Conservation (phyloP, 2,329 filamentous ascomycete genomes). For the Chaetomiaceae sp. region DNA sequence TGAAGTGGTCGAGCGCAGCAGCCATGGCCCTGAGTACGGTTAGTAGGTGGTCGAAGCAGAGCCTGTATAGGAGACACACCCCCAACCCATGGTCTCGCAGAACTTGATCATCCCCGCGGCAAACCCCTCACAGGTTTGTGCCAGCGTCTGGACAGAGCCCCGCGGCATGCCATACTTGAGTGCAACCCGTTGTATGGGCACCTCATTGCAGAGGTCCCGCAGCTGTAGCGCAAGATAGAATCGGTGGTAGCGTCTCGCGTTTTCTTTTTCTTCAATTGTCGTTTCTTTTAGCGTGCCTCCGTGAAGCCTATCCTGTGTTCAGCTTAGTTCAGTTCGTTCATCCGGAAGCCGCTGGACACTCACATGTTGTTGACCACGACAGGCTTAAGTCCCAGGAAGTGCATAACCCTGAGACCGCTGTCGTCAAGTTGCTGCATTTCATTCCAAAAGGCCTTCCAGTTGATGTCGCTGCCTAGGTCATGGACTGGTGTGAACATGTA, state of each 20-base stretch:
- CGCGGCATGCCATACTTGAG: constrained; percentile 66
- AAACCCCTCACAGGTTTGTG: constrained; percentile 73
- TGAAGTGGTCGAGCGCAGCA: constrained; percentile 70
- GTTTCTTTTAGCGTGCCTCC: constrained; percentile 61
- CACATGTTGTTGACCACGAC: constrained; percentile 63
- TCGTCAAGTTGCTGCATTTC: constrained; percentile 68
- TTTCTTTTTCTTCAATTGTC: constrained; percentile 56
- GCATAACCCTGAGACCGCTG: constrained; percentile 64
- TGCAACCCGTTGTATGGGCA: constrained; percentile 65
- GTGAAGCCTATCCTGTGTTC: constrained; percentile 51
- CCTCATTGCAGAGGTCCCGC: constrained; percentile 73
- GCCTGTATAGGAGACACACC: constrained; percentile 40
- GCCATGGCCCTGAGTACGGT: constrained; percentile 55
- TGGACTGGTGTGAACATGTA: constrained; percentile 75
- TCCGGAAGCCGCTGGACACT: not conserved
- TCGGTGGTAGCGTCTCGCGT: constrained; percentile 61
- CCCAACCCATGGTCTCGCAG: constrained; percentile 72
- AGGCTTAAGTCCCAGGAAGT: constrained; percentile 65
- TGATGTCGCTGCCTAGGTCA: constrained; percentile 48
- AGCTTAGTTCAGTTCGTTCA: constrained; percentile 20
- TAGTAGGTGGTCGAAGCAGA: constrained; percentile 1
- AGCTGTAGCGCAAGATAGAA: constrained; percentile 74
- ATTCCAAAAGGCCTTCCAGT: constrained; percentile 69
- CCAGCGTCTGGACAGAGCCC: constrained; percentile 66
- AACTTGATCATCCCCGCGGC: constrained; percentile 77